These are phyloP conservation scores for Pulveroboletus sp. DNA, from an alignment of 768 basidiomycete genomes.

Conservation along the genomic window DNA sequence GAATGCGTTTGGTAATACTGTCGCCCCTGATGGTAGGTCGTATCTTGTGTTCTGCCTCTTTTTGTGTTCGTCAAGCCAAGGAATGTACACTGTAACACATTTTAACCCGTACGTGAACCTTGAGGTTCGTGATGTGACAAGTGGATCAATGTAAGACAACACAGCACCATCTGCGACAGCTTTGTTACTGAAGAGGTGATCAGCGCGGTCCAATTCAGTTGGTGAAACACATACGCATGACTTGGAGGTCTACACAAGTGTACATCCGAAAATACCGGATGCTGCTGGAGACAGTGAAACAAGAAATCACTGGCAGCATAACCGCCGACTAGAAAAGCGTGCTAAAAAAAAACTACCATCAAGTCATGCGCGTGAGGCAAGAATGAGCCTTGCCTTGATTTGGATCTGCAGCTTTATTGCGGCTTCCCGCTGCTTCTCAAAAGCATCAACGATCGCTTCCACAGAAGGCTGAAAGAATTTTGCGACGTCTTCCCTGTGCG, in stretches of 20 bases:
- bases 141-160: not conserved
- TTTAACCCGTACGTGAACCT: conserved; percentile 40
- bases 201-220: not conserved
- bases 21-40: conserved; percentile 27
- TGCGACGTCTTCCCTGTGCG: conserved; percentile 30
- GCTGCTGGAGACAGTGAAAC: too few relatives aligned
- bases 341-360: conserved; percentile 6
- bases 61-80: conserved; percentile 34
- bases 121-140: conserved; percentile 41
- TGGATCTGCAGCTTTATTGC: conserved; percentile 21
- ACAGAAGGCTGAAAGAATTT: too few relatives aligned
- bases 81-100: conserved; percentile 27
- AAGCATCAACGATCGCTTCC: conserved; percentile 24
- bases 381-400: conserved; percentile 17
- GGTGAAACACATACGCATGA: conserved; percentile 38
- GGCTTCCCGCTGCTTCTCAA: conserved; percentile 25
- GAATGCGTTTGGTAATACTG: conserved; percentile 33
- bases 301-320: too few relatives aligned
- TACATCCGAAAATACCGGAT: too few relatives aligned
- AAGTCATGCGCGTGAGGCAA: not conserved
- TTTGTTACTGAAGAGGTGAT: not conserved
- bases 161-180: not conserved
- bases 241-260: conserved; percentile 40
- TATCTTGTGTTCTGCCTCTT: conserved; percentile 20
- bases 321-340: conserved; percentile 44